phyloP scores from a whole-genome alignment of 106 monocot species.

The Chionographis japonica region DNA sequence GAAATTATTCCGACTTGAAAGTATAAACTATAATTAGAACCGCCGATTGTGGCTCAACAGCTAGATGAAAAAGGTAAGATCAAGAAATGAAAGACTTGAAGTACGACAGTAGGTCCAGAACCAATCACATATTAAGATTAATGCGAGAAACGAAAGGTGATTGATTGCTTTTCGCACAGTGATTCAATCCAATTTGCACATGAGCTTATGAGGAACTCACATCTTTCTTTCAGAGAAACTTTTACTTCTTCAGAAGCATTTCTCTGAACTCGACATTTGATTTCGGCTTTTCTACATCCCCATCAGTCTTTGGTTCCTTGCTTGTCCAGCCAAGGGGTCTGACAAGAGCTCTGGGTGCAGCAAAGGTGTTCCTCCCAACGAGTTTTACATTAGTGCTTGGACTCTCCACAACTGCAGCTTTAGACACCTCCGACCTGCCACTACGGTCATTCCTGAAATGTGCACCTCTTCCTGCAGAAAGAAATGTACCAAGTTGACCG shows the following conservation, averaged over 20 bases:
- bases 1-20: too few relatives aligned
- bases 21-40: too few relatives aligned
- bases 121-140: too few relatives aligned
- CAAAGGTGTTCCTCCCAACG: constrained; percentile 61
- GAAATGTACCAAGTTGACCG: not conserved
- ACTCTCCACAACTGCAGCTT: constrained; percentile 9
- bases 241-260: constrained; percentile 71
- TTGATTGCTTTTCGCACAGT: not conserved
- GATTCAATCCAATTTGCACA: not conserved
- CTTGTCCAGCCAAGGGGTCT: constrained; percentile 60
- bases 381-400: constrained; percentile 24
- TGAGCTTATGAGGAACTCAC: not conserved
- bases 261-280: constrained; percentile 88
- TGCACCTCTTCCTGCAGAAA: constrained; percentile 39
- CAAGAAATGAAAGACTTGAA: too few relatives aligned
- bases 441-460: constrained; percentile 9
- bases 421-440: not conserved
- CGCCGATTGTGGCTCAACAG: too few relatives aligned
- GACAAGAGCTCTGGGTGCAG: constrained; percentile 55
- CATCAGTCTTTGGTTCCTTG: constrained; percentile 33
- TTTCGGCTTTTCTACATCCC: constrained; percentile 51
- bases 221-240: not conserved
- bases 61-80: too few relatives aligned
- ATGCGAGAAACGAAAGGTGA: too few relatives aligned
- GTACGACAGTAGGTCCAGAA: too few relatives aligned